Percentiles rank a stretch among this genome's conserved stretches.
Conservation (phyloP, 2,329 filamentous ascomycete species). For the Pyrenophora graminea region DNA sequence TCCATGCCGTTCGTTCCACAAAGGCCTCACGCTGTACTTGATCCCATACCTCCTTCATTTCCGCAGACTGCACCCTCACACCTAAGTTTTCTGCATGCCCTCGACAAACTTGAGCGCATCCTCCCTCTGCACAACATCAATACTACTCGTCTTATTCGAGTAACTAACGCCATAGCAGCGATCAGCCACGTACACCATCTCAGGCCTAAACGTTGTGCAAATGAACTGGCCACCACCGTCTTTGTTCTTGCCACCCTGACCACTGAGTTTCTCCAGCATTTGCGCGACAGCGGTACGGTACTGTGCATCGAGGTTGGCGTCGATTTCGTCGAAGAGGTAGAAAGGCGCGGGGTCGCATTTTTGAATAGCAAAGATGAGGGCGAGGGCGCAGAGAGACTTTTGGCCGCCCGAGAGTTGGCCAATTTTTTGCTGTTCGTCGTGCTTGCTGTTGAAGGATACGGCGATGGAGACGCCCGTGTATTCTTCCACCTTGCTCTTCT, state of each 20-base stretch:
- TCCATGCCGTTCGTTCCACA: not conserved
- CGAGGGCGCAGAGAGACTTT: slow-evolving; percentile 96
- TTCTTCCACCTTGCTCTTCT: slow-evolving; percentile 72
- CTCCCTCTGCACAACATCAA: slow-evolving; percentile 85
- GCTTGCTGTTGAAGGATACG: slow-evolving; percentile 97
- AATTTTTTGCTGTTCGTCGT: slow-evolving; percentile 97
- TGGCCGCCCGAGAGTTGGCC: slow-evolving; percentile 96
- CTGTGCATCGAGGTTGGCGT: slow-evolving; percentile 96
- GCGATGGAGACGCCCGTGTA: slow-evolving; percentile 96
- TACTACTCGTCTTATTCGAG: slow-evolving; percentile 87
- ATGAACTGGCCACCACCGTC: slow-evolving; percentile 78
- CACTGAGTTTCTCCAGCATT: slow-evolving; percentile 68
- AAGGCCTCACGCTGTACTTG: not conserved
- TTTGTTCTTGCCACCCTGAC: slow-evolving; percentile 47
- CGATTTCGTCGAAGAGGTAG: slow-evolving; percentile 99
- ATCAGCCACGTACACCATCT: slow-evolving; percentile 93
- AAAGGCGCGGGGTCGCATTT: slow-evolving; percentile 96
- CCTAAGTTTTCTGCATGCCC: slow-evolving; percentile 63
- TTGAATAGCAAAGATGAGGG: slow-evolving; percentile 98
- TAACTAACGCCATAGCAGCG: slow-evolving; percentile 98
- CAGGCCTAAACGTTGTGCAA: slow-evolving; percentile 96
- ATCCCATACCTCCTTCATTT: too few species aligned
- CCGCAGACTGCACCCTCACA: not conserved
- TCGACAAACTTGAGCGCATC: slow-evolving; percentile 94
- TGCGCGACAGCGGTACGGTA: slow-evolving; percentile 94